phyloP scores from a whole-genome alignment of 306 rosid genomes.

The Luffa acutangula region DNA sequence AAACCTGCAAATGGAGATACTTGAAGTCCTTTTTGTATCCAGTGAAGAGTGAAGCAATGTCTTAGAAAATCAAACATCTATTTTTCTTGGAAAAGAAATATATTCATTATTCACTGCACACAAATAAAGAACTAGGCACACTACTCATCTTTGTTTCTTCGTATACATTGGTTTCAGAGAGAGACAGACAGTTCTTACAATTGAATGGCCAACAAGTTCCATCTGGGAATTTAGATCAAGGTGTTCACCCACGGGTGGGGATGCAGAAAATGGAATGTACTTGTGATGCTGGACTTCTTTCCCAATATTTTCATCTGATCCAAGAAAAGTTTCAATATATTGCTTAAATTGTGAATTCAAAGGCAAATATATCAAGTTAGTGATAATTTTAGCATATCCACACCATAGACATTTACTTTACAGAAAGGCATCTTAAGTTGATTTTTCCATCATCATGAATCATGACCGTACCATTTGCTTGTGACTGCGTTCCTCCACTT shows the following conservation, averaged over 20 bases:
- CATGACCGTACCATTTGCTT: slow-evolving; percentile 18
- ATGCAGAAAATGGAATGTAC: slow-evolving; percentile 21
- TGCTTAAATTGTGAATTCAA: background rate
- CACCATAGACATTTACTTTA: background rate
- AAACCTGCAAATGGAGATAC: slow-evolving; percentile 44
- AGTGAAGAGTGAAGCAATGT: background rate
- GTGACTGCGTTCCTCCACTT: slow-evolving; percentile 22
- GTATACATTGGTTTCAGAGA: background rate
- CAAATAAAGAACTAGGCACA: background rate
- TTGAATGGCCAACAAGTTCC: slow-evolving; percentile 62
- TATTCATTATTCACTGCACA: background rate
- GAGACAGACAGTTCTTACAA: slow-evolving; percentile 35
- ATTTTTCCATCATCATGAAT: slow-evolving; percentile 11
- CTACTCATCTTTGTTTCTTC: background rate
- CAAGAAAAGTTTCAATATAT: background rate
- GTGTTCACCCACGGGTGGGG: slow-evolving; percentile 35
- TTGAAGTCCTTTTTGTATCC: slow-evolving; percentile 13
- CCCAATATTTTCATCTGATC: slow-evolving; percentile 13
- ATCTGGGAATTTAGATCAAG: slow-evolving; percentile 35
- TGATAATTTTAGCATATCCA: background rate
- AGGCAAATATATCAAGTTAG: background rate
- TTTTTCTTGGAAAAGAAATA: background rate
- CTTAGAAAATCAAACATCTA: background rate
- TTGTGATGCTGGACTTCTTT: slow-evolving; percentile 28
- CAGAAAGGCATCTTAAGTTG: background rate